A percentile compares a stretch with the other conserved stretches of the same genome.
Conservation (phyloP, 352 stramenopile genomes). For the Pythium plurisporium region DNA sequence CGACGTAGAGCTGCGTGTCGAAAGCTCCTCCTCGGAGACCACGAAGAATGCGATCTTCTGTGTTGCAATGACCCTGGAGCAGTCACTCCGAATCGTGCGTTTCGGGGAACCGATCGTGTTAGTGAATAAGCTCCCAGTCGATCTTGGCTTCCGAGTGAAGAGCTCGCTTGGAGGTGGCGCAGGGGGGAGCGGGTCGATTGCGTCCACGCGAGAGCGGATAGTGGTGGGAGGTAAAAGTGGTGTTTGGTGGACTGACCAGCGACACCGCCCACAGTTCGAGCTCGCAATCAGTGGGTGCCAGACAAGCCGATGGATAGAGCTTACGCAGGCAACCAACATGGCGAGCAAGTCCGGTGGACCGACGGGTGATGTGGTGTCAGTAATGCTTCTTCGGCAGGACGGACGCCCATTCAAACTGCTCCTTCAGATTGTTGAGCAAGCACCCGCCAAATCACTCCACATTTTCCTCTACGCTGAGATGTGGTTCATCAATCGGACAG, state of each 20-base stretch:
- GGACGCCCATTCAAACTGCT: conserved; percentile 64
- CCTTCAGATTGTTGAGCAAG: conserved; percentile 49
- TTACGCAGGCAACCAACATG: conserved; percentile 35
- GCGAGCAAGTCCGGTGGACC: conserved; percentile 25
- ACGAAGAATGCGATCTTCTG: conserved; percentile 54
- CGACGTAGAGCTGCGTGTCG: conserved; percentile 52
- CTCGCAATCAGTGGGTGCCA: conserved; percentile 61
- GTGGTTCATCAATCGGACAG: conserved; percentile 82
- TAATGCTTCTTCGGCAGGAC: conserved; percentile 58
- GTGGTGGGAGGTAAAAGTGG: conserved; percentile 55
- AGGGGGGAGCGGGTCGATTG: not conserved
- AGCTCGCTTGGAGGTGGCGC: conserved; percentile 27
- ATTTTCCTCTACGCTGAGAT: conserved; percentile 59
- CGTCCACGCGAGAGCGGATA: conserved; percentile 25
- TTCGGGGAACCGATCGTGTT: conserved; percentile 70
- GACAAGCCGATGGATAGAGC: conserved; percentile 63
- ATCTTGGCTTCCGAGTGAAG: conserved; percentile 49
- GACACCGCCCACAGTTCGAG: conserved; percentile 64
- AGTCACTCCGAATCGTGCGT: conserved; percentile 58
- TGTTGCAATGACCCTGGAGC: conserved; percentile 56
- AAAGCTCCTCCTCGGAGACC: conserved; percentile 37
- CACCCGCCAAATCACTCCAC: conserved; percentile 34
- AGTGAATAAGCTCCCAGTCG: conserved; percentile 74
- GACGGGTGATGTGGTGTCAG: conserved; percentile 38
- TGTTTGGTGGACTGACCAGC: conserved; percentile 71